Base-by-base conservation (phyloP, 306 rosid species). In the Casuarina cunninghamiana region DNA sequence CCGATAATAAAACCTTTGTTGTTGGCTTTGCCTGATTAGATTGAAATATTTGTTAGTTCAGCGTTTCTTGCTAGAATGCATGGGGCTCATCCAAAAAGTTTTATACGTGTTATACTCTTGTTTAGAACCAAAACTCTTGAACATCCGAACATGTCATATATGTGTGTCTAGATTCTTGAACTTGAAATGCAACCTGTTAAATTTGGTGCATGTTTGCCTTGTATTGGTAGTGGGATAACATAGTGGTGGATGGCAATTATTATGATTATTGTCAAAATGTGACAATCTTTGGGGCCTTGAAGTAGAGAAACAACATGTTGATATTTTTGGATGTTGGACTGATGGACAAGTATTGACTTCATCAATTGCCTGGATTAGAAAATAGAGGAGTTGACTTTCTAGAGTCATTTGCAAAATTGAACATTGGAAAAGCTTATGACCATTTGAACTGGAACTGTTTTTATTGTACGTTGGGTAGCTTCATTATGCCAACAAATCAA, bases 1-100 rank as follows among this genome's bases (percentile, higher is more conserved):
- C 69, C 26, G 37, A 1, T 37, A 62, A 12, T 17, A 35, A 44
- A 37, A 37, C 7, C 69, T 39, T 13, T 75, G 57, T 43, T 10
- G 66, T 83, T 72, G 12, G 71, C 75, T 63, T 78, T 62, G 62
- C 49, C 53, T 46, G 21, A 79, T 48, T 49, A 17, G 74, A 63
- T 48, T 2, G 11, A 2, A 66, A 76, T 55, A 37, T n/a, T 45
- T 46, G 51, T 79, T 48, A 76, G 68, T 53, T 69, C 58, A 53
- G 44, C 71, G 15, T 32, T 75, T 45, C 79, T 50, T 54, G 76
- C 46, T 54, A 53, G 60, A 54, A 21, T 21, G 74, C 21, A 26
- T 71, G 44, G 21, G 6, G 26, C 16, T 49, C 2, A 3, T 5
- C 6, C 54, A 45, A 10, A 46, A 21, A 37, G 3, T 37, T 21